Evolutionary conservation across 495 filamentous ascomycete species (phyloP).

Genomic region (Hyaloscypha finlandica): DNA sequence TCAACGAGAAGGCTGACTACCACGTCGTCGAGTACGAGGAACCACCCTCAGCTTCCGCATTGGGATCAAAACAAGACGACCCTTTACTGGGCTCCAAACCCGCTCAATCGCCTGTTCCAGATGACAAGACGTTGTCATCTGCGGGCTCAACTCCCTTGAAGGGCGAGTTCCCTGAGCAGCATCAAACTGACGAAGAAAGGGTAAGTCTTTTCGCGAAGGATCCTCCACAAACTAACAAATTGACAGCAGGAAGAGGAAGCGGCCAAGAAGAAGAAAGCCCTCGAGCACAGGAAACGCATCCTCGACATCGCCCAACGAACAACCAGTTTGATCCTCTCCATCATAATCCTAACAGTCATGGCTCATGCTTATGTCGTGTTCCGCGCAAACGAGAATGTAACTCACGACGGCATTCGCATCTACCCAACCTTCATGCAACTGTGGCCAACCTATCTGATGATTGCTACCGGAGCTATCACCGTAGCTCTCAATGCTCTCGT

Average conservation of each 20-base stretch:
- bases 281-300: slow-evolving; percentile 4
- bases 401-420: slow-evolving; percentile 5
- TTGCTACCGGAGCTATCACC: slow-evolving; percentile 4
- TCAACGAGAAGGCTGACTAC: too few relatives aligned
- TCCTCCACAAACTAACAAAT: background rate
- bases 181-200: slow-evolving; percentile 12
- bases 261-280: background rate
- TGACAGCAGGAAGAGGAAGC: background rate
- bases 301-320: slow-evolving; percentile 13
- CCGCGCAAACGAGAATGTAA: slow-evolving; percentile 5
- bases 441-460: slow-evolving; percentile 17
- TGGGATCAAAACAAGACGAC: background rate
- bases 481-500: slow-evolving; percentile 1
- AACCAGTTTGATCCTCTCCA: slow-evolving; percentile 3
- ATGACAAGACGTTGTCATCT: background rate
- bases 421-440: slow-evolving; percentile 20
- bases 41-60: too few relatives aligned
- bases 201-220: background rate
- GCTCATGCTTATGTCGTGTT: slow-evolving; percentile 3
- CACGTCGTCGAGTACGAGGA: too few relatives aligned
- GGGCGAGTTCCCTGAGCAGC: background rate
- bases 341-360: slow-evolving; percentile 16
- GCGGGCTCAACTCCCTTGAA: slow-evolving; percentile 1
- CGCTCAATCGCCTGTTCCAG: background rate
- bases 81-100: background rate